Conservation (phyloP, 2,329 filamentous ascomycete species). For the Calonectria crousiana region DNA sequence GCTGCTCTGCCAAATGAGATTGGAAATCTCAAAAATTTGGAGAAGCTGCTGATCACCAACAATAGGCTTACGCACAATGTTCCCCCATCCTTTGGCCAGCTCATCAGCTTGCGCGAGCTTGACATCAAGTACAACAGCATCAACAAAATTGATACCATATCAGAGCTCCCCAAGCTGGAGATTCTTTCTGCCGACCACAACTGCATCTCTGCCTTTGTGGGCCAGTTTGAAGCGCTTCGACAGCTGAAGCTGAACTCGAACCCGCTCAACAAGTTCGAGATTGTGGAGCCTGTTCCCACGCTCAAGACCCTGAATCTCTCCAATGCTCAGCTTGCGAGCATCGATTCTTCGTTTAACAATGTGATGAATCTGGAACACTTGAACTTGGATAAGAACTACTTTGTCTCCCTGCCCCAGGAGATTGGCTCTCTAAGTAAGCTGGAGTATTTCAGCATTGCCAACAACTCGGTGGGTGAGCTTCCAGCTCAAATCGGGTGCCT, state of each 20-base stretch:
- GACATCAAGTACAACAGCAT: conserved; percentile 96
- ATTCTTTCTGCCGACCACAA: conserved; percentile 94
- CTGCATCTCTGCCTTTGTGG: conserved; percentile 88
- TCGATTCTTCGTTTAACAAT: conserved; percentile 90
- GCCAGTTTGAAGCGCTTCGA: conserved; percentile 86
- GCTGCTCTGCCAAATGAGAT: conserved; percentile 81
- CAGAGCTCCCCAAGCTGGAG: conserved; percentile 86
- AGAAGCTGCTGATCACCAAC: conserved; percentile 95
- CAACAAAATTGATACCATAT: conserved; percentile 87
- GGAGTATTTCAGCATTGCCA: conserved; percentile 93
- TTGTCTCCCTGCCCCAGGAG: conserved; percentile 87
- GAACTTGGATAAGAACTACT: conserved; percentile 94
- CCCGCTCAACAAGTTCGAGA: conserved; percentile 92
- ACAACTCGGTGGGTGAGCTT: conserved; percentile 87
- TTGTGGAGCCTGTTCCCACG: conserved; percentile 81
- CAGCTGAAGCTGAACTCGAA: conserved; percentile 93
- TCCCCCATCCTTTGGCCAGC: conserved; percentile 77
- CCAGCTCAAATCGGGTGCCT: conserved; percentile 91
- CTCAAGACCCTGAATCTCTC: conserved; percentile 90
- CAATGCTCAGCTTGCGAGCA: conserved; percentile 88
- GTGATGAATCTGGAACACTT: conserved; percentile 89
- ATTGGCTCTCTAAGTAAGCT: conserved; percentile 86
- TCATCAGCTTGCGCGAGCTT: conserved; percentile 86
- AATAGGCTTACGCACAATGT: conserved; percentile 86
- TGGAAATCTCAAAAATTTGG: conserved; percentile 81